Evolutionary conservation across 805 yeast species (phyloP).

Genomic region (Nakazawaea ambrosiae): DNA sequence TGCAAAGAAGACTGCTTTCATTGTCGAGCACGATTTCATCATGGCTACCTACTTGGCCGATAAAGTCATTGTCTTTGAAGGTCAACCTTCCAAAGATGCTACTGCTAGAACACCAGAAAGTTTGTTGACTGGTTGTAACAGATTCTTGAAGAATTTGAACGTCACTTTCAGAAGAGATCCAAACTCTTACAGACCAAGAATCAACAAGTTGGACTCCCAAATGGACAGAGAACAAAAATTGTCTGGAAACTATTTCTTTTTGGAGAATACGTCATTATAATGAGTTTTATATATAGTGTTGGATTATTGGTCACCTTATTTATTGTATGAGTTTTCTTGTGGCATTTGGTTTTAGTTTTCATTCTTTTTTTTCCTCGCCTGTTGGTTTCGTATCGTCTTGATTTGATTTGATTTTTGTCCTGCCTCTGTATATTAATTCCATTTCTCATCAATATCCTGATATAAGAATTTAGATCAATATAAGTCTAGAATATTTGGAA

Average conservation of each 20-base stretch:
- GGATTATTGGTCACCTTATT: background rate
- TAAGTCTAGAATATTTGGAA: no score
- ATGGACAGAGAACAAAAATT: constrained; percentile 98
- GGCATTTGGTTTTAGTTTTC: no score
- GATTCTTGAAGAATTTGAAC: constrained; percentile 91
- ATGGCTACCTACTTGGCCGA: constrained; percentile 99
- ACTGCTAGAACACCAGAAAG: constrained; percentile 87
- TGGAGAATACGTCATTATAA: constrained; percentile 57
- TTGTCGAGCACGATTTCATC: constrained; percentile 99
- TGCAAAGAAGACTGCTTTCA: constrained; percentile 96
- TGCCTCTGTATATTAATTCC: no score
- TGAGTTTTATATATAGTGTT: background rate
- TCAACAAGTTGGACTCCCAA: constrained; percentile 94
- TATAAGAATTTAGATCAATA: no score
- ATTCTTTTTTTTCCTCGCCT: no score
- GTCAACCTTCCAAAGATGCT: constrained; percentile 82
- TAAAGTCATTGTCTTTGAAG: constrained; percentile 97
- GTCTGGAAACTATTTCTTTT: constrained; percentile 91
- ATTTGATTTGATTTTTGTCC: no score
- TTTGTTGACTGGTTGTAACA: constrained; percentile 93
- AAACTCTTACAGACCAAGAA: constrained; percentile 96
- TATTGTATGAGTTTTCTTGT: constrained; percentile 1
- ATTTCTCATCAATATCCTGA: no score
- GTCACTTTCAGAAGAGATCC: constrained; percentile 99
- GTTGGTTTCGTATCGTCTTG: no score